Base-by-base conservation (phyloP, 805 yeast species). In the Hanseniaspora taiwanica region DNA sequence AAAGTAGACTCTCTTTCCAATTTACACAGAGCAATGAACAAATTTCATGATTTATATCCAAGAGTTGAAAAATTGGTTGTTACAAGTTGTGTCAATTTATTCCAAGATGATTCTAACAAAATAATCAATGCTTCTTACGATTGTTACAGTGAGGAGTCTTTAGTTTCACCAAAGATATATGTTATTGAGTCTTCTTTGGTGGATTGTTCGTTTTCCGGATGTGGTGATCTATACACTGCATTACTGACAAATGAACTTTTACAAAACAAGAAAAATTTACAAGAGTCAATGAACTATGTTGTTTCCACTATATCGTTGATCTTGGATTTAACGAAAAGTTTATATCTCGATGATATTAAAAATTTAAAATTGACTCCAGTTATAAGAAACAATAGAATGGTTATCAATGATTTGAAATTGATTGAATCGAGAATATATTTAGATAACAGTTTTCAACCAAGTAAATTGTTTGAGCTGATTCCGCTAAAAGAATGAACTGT, bases 171-270 rank as follows among this genome's bases (percentile, higher is more conserved):
- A n/a, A n/a, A n/a, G n/a, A n/a, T 60, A 6, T 50, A 60, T 40
- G 62, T 55, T 37, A 61, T 65, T 36, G 63, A 65, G 19, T 68
- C 76, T 2, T 62, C 66, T 4, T 58, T 62, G 47, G 71, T 81
- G 10, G 60, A 69, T 17, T 83, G 85, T 8, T 60, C 65, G 1
- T 81, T 80, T 53, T 76, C 75, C 32, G 91, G 91, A 1, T 71
- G 82, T 43, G 91, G 91, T 2, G 91, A 81, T 53, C 57, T 81
- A 14, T 78, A 81, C 54, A 64, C 77, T 2, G 85, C 79, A 1
- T 51, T 81, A 13, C 46, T 81, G 16, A 65, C 78, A 2, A 72
- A 79, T 47, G 56, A 64, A 1, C 68, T 68, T 46, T 61, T 62
- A 42, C 55, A 61, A 47, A 53, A 52, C 23, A 42, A 21, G 21